Base-by-base conservation (phyloP, 2,329 filamentous ascomycete species). In the Paraphoma sp. region DNA sequence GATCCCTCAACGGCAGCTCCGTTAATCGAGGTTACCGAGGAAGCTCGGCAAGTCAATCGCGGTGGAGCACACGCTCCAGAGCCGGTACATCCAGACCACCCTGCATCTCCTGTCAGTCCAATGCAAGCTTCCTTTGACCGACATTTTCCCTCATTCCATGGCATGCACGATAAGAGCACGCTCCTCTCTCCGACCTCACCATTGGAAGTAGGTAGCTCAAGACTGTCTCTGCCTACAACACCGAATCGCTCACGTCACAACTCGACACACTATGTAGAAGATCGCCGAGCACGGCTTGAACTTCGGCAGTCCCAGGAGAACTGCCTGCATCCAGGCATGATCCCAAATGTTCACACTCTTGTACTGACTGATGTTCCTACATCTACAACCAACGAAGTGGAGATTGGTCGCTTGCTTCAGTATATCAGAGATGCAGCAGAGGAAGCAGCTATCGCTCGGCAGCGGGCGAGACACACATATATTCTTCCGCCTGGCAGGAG, bases 341-440 rank as follows among this genome's bases (percentile, higher is more conserved):
- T 87, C 3, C 81, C 84, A 10, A 81, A 83, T 48, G 65, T 87
- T 8, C 79, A 81, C 48, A 85, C 83, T 0, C 68, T 88, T 4
- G 78, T 86, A 2, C 72, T 88, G 44, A 87, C 84, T 1, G 81
- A 85, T 57, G 80, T 88, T 1, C 86, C 86, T 0, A 76, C 73
- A 5, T 78, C 78, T 28, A 81, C 81, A 1, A 64, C 76, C 0
- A 73, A 84, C 16, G 58, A 79, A 5, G 59, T 75, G 11, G 71
- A 79, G 6, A 23, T 69, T 12, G 16, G 62, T 4, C 75, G 74
- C 10, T 71, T 88, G 5, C 83, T 81, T 45, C 73, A 79, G 11
- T 87, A 86, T 67, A 82, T 88, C 58, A 81, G 78, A 49, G 79
- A 82, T 43, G 87, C 85, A 62, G 84, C 84, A 12, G 80, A 83